These are phyloP conservation scores for Aeschynomene evenia DNA, from an alignment of 306 rosid genomes.

Conservation along the genomic window DNA sequence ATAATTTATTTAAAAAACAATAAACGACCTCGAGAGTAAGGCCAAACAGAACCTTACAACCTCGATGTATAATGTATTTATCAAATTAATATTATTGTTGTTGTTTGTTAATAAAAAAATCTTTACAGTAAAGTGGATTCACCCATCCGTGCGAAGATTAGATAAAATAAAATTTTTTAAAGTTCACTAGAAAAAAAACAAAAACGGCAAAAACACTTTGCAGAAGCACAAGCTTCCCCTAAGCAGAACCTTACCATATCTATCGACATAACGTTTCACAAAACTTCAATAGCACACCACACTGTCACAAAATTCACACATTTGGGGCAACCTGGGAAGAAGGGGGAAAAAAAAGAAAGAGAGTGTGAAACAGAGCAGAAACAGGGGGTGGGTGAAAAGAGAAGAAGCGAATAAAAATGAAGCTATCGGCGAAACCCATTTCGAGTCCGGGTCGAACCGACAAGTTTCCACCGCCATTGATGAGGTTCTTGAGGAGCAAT, in stretches of 20 bases:
- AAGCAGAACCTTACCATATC: slow-evolving; percentile 5
- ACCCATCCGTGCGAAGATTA: slow-evolving; percentile 67
- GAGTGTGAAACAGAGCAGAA: neutral
- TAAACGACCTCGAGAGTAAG: slow-evolving; percentile 16
- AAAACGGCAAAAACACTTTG: slow-evolving; percentile 25
- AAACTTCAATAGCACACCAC: slow-evolving; percentile 13
- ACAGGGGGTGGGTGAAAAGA: neutral
- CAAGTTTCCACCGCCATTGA: slow-evolving; percentile 91
- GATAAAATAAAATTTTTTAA: slow-evolving; percentile 27
- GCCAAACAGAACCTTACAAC: slow-evolving; percentile 31
- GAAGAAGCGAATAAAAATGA: slow-evolving; percentile 45
- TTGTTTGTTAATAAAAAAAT: slow-evolving; percentile 23
- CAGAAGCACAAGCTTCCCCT: slow-evolving; percentile 17
- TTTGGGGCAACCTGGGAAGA: neutral
- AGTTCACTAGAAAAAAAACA: slow-evolving; percentile 23
- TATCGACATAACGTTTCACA: slow-evolving; percentile 11
- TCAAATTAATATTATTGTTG: too few species aligned
- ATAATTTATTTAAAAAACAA: neutral
- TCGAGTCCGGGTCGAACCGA: slow-evolving; percentile 88
- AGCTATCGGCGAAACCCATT: slow-evolving; percentile 54
- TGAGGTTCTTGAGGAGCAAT: slow-evolving; percentile 83
- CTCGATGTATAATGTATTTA: slow-evolving; percentile 28
- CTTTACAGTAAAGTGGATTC: slow-evolving; percentile 34
- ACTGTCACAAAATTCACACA: neutral
- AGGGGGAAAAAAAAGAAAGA: too few species aligned